Base-by-base conservation (phyloP, 2,329 filamentous ascomycete genomes). In the Penicillium olsonii region DNA sequence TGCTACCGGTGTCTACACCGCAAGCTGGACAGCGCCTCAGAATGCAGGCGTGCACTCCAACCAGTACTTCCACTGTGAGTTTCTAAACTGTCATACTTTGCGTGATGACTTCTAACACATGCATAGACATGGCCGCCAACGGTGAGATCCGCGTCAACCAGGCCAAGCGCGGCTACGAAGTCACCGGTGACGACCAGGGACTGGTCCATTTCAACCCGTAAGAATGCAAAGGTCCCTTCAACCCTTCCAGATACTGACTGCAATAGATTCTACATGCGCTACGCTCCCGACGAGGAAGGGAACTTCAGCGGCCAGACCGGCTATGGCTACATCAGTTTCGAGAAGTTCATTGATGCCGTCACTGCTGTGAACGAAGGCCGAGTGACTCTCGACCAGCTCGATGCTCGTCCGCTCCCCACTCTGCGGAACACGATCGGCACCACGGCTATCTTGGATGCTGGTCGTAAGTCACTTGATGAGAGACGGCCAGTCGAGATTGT, bases 21-120 rank as follows among this genome's bases (percentile, higher is more conserved):
- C 92, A 10, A 92, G 88, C 34, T 96, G 92, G 92, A 96, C 92
- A 1, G 92, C 92, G 6, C 92, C 92, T 11, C 88, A 95, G 69
- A 88, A 87, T 64, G 92, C 92, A 0, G 92, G 92, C 42, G 91
- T 96, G n/a, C 92, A 96, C 75, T 92, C 87, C 2, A 95, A 95
- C 71, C 92, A 96, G 75, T 94, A 96, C 75, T 96, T 96, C 78
- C 92, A 96, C 74, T 96, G 72, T 75, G 65, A 24, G 70, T 60
- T 22, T 35, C 18, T 20, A 14, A 22, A 29, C 2, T 37, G 17
- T 4, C n/a, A 1, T 31, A 31, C 5, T 39, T 11, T 20, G 2
- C 11, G 17, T 31, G 8, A 12, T 4, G 12, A 37, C 20, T 38
- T 33, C 49, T 50, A 50, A 53, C 31, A 15, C 15, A 20, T 3